Evolutionary conservation across 805 yeast genomes (phyloP).

Genomic region (Crinitomyces ghanaensis): DNA sequence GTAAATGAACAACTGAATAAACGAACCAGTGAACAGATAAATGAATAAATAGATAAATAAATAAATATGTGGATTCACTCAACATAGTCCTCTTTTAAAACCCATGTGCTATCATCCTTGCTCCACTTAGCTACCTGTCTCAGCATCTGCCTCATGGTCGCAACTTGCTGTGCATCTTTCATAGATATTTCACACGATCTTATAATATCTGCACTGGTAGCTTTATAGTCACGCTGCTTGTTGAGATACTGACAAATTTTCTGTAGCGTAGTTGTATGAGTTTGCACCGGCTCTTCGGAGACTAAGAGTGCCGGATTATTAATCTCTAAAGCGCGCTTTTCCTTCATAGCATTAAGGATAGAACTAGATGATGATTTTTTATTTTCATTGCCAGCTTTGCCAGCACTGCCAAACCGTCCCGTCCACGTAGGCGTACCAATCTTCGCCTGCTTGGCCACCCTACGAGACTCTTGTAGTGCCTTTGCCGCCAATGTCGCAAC

Average conservation of each 20-base stretch:
- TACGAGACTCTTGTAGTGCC: conserved; percentile 48
- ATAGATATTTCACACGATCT: conserved; percentile 29
- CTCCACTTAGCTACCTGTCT: conserved; percentile 62
- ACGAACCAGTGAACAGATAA: no score
- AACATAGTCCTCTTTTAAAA: conserved; percentile 48
- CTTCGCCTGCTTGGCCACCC: conserved; percentile 32
- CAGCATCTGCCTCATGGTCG: conserved; percentile 55
- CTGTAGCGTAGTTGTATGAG: conserved; percentile 17
- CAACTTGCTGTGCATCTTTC: conserved; percentile 41
- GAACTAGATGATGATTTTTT: conserved; percentile 29
- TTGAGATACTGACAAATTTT: conserved; percentile 32
- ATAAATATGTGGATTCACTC: no score
- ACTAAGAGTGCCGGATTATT: no score
- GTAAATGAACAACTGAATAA: no score
- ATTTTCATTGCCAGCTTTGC: conserved; percentile 32
- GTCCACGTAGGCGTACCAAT: conserved; percentile 95
- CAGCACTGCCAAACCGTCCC: conserved; percentile 81
- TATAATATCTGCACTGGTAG: conserved; percentile 41
- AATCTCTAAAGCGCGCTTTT: no score
- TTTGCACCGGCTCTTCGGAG: conserved; percentile 27
- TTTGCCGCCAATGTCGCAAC: conserved; percentile 53
- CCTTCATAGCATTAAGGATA: conserved; percentile 38
- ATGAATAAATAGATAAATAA: no score
- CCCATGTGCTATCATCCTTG: conserved; percentile 49
- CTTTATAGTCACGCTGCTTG: conserved; percentile 28